These are phyloP conservation scores for Phytophthora lateralis DNA, from an alignment of 352 stramenopile genomes.

Conservation along the genomic window DNA sequence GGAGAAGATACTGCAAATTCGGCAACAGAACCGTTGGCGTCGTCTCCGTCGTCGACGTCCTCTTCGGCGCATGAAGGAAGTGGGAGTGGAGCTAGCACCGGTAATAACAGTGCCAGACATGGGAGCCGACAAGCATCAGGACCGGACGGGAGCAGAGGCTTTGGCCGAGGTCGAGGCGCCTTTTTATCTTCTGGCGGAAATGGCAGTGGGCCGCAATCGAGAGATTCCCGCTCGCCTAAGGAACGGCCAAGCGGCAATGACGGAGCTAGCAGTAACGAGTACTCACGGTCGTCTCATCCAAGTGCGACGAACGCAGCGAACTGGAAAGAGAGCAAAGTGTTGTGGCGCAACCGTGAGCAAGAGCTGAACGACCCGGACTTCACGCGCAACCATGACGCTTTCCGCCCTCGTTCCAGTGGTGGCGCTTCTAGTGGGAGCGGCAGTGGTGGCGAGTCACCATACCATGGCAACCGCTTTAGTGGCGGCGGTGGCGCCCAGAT, in stretches of 20 bases:
- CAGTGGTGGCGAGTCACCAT: conserved; percentile 39
- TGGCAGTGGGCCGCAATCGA: neutral
- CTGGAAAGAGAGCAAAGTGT: conserved; percentile 92
- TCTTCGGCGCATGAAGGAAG: conserved; percentile 21
- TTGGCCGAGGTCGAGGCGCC: conserved; percentile 31
- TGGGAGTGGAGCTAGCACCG: conserved; percentile 3
- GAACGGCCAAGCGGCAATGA: conserved; percentile 17
- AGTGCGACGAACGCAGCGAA: conserved; percentile 47
- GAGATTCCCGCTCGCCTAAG: conserved; percentile 22
- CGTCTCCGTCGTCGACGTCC: conserved; percentile 29
- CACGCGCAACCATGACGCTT: conserved; percentile 77
- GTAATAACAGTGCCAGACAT: conserved; percentile 14
- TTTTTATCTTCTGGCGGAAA: conserved; percentile 5
- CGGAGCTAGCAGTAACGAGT: conserved; percentile 12
- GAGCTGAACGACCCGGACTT: conserved; percentile 95
- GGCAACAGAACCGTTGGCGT: conserved; percentile 29
- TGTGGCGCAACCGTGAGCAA: conserved; percentile 94
- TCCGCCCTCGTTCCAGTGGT: conserved; percentile 48
- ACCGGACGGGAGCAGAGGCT: conserved; percentile 60
- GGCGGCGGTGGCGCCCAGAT: conserved; percentile 7
- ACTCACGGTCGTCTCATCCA: conserved; percentile 17
- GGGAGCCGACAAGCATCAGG: conserved; percentile 55
- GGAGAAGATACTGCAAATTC: conserved; percentile 54
- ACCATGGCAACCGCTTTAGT: conserved; percentile 38
- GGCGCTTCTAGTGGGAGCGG: conserved; percentile 36